phyloP scores from a whole-genome alignment of 371 early-diverging fungal genomes.

The Apophysomyces trapeziformis region DNA sequence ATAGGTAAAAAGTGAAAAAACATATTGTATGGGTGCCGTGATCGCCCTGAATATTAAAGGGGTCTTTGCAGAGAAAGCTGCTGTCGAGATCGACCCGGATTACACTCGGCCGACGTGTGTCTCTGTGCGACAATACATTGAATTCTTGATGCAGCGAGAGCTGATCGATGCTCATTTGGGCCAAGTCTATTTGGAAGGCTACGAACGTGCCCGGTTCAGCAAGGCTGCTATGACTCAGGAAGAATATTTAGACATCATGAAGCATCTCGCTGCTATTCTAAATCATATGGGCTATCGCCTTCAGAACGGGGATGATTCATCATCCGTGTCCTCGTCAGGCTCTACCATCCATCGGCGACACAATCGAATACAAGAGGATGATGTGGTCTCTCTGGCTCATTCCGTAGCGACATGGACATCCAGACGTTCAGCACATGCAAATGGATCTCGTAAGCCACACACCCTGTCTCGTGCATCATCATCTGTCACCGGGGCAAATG shows the following conservation, averaged over 20 bases:
- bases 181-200: constrained; percentile 57
- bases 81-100: constrained; percentile 43
- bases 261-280: constrained; percentile 50
- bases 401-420: constrained; percentile 34
- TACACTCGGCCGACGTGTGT: constrained; percentile 54
- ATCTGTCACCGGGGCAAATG: constrained; percentile 8
- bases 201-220: constrained; percentile 63
- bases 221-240: constrained; percentile 35
- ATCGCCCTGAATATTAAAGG: too few species aligned
- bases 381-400: constrained; percentile 29
- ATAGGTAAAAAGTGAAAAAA: constrained; percentile 45
- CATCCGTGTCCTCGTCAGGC: neutral
- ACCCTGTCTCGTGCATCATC: constrained; percentile 6
- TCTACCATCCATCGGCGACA: neutral
- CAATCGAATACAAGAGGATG: constrained; percentile 21
- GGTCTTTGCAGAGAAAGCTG: constrained; percentile 46
- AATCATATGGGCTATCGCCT: constrained; percentile 45
- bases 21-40: too few species aligned
- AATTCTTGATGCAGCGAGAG: constrained; percentile 53
- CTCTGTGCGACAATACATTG: constrained; percentile 61
- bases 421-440: constrained; percentile 16
- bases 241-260: constrained; percentile 50
- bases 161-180: constrained; percentile 53
- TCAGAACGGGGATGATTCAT: constrained; percentile 11
- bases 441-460: constrained; percentile 2